Base-by-base conservation (phyloP, 2,329 filamentous ascomycete species). In the Aspergillus japonicus region DNA sequence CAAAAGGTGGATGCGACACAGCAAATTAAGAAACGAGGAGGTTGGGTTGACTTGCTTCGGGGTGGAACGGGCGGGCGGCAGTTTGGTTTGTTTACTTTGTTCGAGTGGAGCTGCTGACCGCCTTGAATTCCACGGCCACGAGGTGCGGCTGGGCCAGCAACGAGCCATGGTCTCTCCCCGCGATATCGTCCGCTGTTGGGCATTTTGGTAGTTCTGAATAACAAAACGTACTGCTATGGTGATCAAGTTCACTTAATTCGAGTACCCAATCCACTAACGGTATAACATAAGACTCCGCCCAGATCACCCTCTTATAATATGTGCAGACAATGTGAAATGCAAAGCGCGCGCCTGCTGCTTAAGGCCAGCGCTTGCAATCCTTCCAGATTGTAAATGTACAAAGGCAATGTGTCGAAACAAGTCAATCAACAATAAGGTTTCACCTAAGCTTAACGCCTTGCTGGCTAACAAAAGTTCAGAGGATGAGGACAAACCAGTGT, bases 401-500 rank as follows among this genome's bases (percentile, higher is more conserved):
- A 29, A 55, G 24, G 31, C 8, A 21, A 31, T 54, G 52, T 42
- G 52, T 44, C 31, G 53, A 33, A 47, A 48, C 54, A 51, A 58
- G 58, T 47, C 44, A 44, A 44, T 19, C 39, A 19, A 55, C 51
- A 51, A 35, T 49, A 49, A 33, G 39, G 51, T 29, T 2, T 59
- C 56, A 35, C 58, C 57, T 48, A 35, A 56, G 57, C 47, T 63
- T 51, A 47, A 70, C 69, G 67, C 70, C 70, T 61, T 66, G 67
- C 69, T 70, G 62, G 61, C 57, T 60, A 61, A 59, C 42, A 54
- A 56, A 61, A 60, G 54, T 50, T 44, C 23, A 59, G 58, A 24
- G n/a, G 54, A 57, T 47, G 44, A 50, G 19, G 11, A 55, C 29
- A 42, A 31, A 47, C 21, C 49, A 59, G 55, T 29, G 52, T 39